These are phyloP conservation scores for Curvularia spicifera DNA, from an alignment of 2,329 filamentous ascomycete species.

Conservation along the genomic window DNA sequence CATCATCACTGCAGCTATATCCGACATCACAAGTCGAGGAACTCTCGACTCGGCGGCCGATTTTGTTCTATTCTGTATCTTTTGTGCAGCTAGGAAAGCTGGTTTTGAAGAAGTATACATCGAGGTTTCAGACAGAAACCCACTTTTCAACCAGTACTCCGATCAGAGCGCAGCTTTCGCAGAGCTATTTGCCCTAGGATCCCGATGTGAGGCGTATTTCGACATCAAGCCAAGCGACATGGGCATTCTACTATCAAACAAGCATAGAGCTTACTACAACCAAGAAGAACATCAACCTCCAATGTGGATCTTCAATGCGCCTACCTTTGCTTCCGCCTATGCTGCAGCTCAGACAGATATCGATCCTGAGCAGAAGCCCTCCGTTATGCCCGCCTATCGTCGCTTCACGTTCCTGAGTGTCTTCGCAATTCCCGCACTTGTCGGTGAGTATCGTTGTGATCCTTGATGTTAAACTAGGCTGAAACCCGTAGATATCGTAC, in stretches of 20 bases:
- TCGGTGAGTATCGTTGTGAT: conserved; percentile 42
- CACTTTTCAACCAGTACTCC: conserved; percentile 65
- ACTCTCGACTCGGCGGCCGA: conserved; percentile 52
- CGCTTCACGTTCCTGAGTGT: conserved; percentile 65
- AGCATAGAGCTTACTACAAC: conserved; percentile 53
- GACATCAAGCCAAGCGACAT: conserved; percentile 56
- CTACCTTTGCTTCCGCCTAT: conserved; percentile 59
- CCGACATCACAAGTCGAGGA: conserved; percentile 29
- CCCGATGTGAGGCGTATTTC: conserved; percentile 68
- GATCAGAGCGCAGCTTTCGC: conserved; percentile 70
- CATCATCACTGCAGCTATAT: conserved; percentile 38
- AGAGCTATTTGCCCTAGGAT: conserved; percentile 68
- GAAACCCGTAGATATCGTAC: conserved; percentile 57
- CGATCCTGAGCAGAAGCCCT: conserved; percentile 55
- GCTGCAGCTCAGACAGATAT: conserved; percentile 61
- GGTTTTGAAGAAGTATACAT: conserved; percentile 68
- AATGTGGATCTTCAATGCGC: conserved; percentile 58
- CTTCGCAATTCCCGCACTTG: conserved; percentile 67
- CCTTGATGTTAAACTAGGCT: conserved; percentile 7
- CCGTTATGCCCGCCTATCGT: conserved; percentile 56
- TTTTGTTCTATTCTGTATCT: conserved; percentile 63
- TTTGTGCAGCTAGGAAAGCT: conserved; percentile 62
- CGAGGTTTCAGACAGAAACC: conserved; percentile 67
- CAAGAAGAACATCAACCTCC: conserved; percentile 55
- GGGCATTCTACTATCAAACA: conserved; percentile 44